These are phyloP conservation scores for Hygrocybe coccinea DNA, from an alignment of 768 basidiomycete species.

Conservation along the genomic window DNA sequence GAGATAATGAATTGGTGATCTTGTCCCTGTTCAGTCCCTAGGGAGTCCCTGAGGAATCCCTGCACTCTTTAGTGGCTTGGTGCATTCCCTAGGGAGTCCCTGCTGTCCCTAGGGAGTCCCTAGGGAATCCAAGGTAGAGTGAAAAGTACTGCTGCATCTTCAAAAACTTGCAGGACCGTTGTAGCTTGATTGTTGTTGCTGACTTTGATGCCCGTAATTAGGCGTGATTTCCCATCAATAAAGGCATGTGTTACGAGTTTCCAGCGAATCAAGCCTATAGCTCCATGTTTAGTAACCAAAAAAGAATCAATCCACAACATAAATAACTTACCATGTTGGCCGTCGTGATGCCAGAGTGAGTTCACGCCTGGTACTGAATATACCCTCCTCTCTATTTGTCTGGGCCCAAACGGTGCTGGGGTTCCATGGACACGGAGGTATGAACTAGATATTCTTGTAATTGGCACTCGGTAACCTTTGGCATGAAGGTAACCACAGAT, in stretches of 20 bases:
- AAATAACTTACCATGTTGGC: conserved; percentile 26
- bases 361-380: conserved; percentile 30
- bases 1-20: too few relatives aligned
- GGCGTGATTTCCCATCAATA: conserved; percentile 27
- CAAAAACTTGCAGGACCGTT: conserved; percentile 24
- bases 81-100: too few relatives aligned
- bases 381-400: conserved; percentile 14
- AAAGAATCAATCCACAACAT: background rate
- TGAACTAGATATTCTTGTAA: conserved; percentile 10
- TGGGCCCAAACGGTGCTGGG: conserved; percentile 13
- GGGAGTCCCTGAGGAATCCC: too few relatives aligned
- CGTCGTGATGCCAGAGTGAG: conserved; percentile 32
- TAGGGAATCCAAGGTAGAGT: too few relatives aligned
- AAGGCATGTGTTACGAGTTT: conserved; percentile 29
- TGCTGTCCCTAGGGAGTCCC: too few relatives aligned
- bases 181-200: conserved; percentile 27
- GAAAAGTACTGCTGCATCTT: too few relatives aligned
- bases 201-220: conserved; percentile 19
- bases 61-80: too few relatives aligned
- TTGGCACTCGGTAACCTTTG: conserved; percentile 12
- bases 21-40: too few relatives aligned
- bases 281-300: background rate
- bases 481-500: conserved; percentile 12
- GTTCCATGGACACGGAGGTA: conserved; percentile 15
- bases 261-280: conserved; percentile 22